phyloP scores from a whole-genome alignment of 352 stramenopile genomes.

The Phytopythium ostracodes region DNA sequence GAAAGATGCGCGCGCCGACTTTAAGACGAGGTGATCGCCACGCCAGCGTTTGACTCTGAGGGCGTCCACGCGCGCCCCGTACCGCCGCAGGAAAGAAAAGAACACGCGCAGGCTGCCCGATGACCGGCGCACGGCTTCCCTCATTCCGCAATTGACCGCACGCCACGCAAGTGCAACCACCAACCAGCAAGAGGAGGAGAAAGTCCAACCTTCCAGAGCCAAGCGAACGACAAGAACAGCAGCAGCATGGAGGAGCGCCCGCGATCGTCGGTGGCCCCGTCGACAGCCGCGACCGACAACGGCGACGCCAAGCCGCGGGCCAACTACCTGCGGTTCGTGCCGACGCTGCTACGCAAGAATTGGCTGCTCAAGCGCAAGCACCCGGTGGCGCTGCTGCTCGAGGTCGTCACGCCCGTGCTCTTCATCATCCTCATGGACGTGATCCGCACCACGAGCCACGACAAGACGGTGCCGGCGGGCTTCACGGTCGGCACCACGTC shows the following conservation, averaged over 20 bases:
- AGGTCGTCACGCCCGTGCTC: slow-evolving; percentile 54
- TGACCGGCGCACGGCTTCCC: not conserved
- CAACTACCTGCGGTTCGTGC: slow-evolving; percentile 38
- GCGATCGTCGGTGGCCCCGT: not conserved
- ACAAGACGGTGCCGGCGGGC: slow-evolving; percentile 29
- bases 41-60: not conserved
- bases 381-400: slow-evolving; percentile 39
- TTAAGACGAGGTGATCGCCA: not conserved
- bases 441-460: slow-evolving; percentile 37
- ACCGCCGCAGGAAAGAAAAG: too few species aligned
- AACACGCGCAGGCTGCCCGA: not conserved
- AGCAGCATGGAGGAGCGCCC: not conserved
- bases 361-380: slow-evolving; percentile 73
- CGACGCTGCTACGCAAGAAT: slow-evolving; percentile 71
- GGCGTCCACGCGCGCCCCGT: not conserved
- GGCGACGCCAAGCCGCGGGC: not conserved
- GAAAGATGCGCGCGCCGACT: not conserved
- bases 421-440: slow-evolving; percentile 56
- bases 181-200: not conserved
- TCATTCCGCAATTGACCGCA: not conserved
- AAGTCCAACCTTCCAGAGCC: not conserved
- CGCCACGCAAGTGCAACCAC: not conserved
- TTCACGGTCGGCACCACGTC: slow-evolving; percentile 25
- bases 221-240: not conserved
- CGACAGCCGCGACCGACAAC: not conserved